phyloP scores from a whole-genome alignment of 306 rosid species.

The Pueraria montana region DNA sequence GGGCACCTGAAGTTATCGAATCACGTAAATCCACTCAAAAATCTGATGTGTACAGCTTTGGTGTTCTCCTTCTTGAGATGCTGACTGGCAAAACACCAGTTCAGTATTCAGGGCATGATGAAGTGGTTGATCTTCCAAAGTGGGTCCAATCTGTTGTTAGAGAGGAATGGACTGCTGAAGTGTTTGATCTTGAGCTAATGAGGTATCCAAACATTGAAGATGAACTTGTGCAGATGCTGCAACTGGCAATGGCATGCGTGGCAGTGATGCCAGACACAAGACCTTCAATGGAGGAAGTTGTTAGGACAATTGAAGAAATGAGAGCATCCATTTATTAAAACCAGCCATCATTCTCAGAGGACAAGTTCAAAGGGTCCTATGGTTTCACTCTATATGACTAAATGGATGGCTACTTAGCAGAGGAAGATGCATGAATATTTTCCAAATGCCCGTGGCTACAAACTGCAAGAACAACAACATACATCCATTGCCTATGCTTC shows the following conservation, averaged over 20 bases:
- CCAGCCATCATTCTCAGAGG: conserved; percentile 57
- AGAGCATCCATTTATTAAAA: conserved; percentile 59
- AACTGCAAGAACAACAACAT: conserved; percentile 17
- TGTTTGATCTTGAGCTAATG: conserved; percentile 89
- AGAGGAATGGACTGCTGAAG: conserved; percentile 98
- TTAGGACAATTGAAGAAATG: conserved; percentile 75
- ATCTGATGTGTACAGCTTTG: conserved; percentile 85
- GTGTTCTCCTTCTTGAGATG: conserved; percentile 91
- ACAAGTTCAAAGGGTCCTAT: conserved; percentile 52
- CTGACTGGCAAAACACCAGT: conserved; percentile 85
- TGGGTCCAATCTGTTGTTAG: conserved; percentile 93
- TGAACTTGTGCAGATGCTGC: conserved; percentile 94
- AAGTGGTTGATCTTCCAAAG: conserved; percentile 81
- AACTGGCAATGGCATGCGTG: conserved; percentile 95
- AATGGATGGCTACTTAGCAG: neutral
- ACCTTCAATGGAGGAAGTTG: conserved; percentile 89
- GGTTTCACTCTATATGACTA: conserved; percentile 46
- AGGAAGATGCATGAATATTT: neutral
- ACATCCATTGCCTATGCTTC: conserved; percentile 2
- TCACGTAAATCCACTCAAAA: conserved; percentile 70
- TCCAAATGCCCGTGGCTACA: neutral
- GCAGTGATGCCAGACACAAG: conserved; percentile 74
- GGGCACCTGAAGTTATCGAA: conserved; percentile 81
- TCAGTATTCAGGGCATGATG: conserved; percentile 78
- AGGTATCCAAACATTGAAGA: conserved; percentile 82